phyloP scores from a whole-genome alignment of 352 stramenopile genomes.

The Pythium apleroticum region DNA sequence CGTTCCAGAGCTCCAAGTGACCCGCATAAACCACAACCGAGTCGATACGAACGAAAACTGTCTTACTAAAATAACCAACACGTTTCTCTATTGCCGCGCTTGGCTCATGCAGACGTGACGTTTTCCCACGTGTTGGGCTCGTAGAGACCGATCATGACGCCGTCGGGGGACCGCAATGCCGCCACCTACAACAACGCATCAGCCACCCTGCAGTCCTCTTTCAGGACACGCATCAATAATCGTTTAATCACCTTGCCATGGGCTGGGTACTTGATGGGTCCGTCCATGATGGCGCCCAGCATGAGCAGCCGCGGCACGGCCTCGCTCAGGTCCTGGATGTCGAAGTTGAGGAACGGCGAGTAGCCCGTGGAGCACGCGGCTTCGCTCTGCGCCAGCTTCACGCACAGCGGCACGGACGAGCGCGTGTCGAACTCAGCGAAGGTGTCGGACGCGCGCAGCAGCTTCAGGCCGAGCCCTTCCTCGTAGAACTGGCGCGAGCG shows the following conservation, averaged over 20 bases:
- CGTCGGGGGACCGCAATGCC: slow-evolving; percentile 84
- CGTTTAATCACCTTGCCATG: slow-evolving; percentile 70
- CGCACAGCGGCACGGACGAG: slow-evolving; percentile 61
- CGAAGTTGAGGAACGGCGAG: slow-evolving; percentile 91
- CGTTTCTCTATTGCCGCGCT: neutral
- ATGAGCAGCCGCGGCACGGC: slow-evolving; percentile 83
- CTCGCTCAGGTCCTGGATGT: slow-evolving; percentile 87
- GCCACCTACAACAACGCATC: slow-evolving; percentile 54
- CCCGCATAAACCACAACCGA: neutral
- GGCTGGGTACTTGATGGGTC: slow-evolving; percentile 91
- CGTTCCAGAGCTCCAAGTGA: slow-evolving; percentile 24
- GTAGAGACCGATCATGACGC: slow-evolving; percentile 92
- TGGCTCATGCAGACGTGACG: slow-evolving; percentile 62
- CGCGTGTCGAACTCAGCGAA: slow-evolving; percentile 82
- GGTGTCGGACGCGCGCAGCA: slow-evolving; percentile 75
- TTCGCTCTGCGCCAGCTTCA: slow-evolving; percentile 85
- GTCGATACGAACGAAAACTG: neutral
- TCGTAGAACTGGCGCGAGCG: slow-evolving; percentile 82
- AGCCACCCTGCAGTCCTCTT: neutral
- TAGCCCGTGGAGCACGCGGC: slow-evolving; percentile 85
- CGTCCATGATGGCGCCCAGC: slow-evolving; percentile 89
- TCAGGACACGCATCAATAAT: too few species aligned
- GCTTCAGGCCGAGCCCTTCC: slow-evolving; percentile 71
- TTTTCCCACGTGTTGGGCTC: slow-evolving; percentile 88
- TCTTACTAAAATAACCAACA: too few species aligned